These are phyloP conservation scores for Nadsonia commutata DNA, from an alignment of 1,139 yeast species.

Conservation along the genomic window DNA sequence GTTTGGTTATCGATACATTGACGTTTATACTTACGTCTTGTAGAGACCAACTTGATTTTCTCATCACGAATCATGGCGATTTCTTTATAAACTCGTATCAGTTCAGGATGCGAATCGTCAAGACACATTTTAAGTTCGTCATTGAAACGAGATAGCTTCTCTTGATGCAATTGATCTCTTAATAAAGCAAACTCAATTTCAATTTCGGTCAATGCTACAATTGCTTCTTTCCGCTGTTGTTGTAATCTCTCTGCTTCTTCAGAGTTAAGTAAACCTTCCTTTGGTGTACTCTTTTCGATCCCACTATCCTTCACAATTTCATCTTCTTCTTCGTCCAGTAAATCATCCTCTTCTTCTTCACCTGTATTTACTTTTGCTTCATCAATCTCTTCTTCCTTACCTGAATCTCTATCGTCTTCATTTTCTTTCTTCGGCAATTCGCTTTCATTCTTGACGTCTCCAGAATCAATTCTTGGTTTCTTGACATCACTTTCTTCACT, in stretches of 20 bases:
- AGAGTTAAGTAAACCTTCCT: conserved; percentile 5
- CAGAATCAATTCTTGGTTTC: conserved; percentile 6
- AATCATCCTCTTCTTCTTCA: conserved; percentile 15
- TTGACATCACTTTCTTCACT: neutral
- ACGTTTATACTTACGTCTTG: conserved; percentile 55
- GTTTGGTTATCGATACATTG: conserved; percentile 72
- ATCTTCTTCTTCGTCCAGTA: conserved; percentile 9
- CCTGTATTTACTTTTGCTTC: conserved; percentile 9
- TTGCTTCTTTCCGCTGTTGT: conserved; percentile 40
- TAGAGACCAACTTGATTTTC: conserved; percentile 51
- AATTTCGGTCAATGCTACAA: conserved; percentile 55
- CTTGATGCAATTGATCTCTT: conserved; percentile 44
- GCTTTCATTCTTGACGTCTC: conserved; percentile 6
- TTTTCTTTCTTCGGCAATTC: conserved; percentile 5
- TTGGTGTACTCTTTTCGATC: conserved; percentile 5
- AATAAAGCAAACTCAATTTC: conserved; percentile 76
- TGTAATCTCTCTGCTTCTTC: conserved; percentile 30
- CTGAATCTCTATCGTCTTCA: neutral
- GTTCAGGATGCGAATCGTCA: conserved; percentile 84
- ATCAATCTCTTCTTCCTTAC: conserved; percentile 11
- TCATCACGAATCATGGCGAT: conserved; percentile 59
- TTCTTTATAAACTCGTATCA: conserved; percentile 47
- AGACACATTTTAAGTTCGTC: conserved; percentile 77
- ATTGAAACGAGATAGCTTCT: conserved; percentile 55
- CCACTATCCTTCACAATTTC: conserved; percentile 4